Conservation (phyloP, 371 early-diverging fungal species). For the Apophysomyces sp. region DNA sequence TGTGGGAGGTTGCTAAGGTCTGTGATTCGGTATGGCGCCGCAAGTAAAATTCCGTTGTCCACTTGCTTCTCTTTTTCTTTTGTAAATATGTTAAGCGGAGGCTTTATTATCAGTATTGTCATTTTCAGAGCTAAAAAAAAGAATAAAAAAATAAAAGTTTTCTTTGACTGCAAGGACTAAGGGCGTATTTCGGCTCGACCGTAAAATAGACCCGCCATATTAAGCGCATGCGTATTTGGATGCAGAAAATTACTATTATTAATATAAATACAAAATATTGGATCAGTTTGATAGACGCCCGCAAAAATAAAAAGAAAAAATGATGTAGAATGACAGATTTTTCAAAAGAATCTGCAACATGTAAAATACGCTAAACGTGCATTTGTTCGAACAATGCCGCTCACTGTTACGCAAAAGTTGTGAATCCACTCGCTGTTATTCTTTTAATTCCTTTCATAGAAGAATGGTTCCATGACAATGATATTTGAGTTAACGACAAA, state of each 20-base stretch:
- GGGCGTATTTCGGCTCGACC: neutral
- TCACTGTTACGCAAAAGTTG: neutral
- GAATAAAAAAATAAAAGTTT: too few species aligned
- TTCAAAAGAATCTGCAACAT: neutral
- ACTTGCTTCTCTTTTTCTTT: too few species aligned
- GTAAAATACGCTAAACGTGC: neutral
- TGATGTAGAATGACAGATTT: neutral
- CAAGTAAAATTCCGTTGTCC: neutral
- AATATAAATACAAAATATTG: too few species aligned
- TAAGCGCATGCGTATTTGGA: neutral
- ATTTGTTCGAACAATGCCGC: neutral
- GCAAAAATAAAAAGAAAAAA: neutral
- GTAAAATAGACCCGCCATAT: neutral
- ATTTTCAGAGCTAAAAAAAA: too few species aligned
- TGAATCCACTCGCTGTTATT: neutral
- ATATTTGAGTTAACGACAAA: too few species aligned
- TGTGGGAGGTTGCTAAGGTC: constrained; percentile 85
- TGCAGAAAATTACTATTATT: too few species aligned
- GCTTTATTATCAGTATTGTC: too few species aligned
- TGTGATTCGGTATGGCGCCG: constrained; percentile 74
- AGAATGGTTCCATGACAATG: too few species aligned
- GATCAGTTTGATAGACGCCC: neutral
- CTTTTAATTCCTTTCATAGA: neutral
- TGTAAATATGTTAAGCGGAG: neutral
- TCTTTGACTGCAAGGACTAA: neutral